phyloP scores from a whole-genome alignment of 768 basidiomycete species.

The Leccinum rimulosum region DNA sequence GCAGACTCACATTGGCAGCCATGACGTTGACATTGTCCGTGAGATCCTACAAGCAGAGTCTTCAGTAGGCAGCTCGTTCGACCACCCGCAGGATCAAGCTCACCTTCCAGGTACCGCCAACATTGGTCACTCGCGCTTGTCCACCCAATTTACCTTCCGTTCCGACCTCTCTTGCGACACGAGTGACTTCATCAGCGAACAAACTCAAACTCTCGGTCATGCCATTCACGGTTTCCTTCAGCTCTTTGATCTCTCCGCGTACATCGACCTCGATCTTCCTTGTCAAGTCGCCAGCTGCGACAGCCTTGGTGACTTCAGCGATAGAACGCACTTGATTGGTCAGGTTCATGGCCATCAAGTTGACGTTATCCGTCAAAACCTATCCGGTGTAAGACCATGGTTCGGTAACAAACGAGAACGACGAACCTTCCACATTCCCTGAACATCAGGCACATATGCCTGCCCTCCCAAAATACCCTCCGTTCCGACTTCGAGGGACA shows the following conservation, averaged over 20 bases:
- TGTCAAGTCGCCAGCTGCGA: constrained; percentile 89
- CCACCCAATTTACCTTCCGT: constrained; percentile 95
- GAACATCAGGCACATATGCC: constrained; percentile 86
- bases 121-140: constrained; percentile 89
- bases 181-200: constrained; percentile 79
- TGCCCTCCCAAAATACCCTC: constrained; percentile 94
- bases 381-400: constrained; percentile 12
- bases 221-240: constrained; percentile 91
- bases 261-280: constrained; percentile 93
- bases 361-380: constrained; percentile 77
- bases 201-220: constrained; percentile 89
- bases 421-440: constrained; percentile 89
- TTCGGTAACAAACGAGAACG: not conserved
- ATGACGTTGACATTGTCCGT: constrained; percentile 96
- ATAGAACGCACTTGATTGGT: constrained; percentile 89
- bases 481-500: constrained; percentile 88
- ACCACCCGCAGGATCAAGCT: not conserved
- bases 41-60: constrained; percentile 52
- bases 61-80: not conserved
- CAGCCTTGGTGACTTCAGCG: constrained; percentile 92
- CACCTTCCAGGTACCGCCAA: constrained; percentile 94
- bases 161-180: constrained; percentile 95
- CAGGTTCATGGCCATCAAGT: constrained; percentile 86
- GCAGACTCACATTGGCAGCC: constrained; percentile 76
- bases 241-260: constrained; percentile 85